phyloP scores from a whole-genome alignment of 2,329 filamentous ascomycete genomes.

The Penicillium hesseltinei region DNA sequence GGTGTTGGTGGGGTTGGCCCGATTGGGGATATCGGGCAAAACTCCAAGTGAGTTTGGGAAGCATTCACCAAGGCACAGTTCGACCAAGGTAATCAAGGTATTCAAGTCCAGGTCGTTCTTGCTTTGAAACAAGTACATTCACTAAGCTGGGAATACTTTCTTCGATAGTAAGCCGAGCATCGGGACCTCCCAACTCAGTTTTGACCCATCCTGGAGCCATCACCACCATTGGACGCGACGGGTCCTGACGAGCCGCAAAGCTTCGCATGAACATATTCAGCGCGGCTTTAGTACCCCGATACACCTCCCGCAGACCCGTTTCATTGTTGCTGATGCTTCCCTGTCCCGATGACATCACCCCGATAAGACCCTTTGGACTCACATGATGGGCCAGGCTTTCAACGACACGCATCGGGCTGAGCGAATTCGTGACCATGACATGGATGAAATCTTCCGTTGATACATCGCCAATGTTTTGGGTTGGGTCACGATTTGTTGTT shows the following conservation, averaged over 20 bases:
- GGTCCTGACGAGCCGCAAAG: background rate
- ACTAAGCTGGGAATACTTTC: constrained; percentile 1
- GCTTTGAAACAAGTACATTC: background rate
- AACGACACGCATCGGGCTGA: constrained; percentile 4
- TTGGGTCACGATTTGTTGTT: constrained; percentile 1
- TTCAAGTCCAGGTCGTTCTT: background rate
- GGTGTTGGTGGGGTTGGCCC: background rate
- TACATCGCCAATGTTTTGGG: constrained; percentile 1
- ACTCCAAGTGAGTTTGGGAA: background rate
- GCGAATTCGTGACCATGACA: constrained; percentile 5
- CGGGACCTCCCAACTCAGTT: constrained; percentile 1
- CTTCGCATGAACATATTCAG: constrained; percentile 5
- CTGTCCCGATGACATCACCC: constrained; percentile 4
- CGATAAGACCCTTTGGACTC: background rate
- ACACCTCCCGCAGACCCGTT: background rate
- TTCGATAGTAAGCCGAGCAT: constrained; percentile 1
- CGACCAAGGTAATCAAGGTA: background rate
- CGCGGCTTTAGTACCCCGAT: constrained; percentile 1
- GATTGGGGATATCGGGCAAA: background rate
- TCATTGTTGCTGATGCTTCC: constrained; percentile 5
- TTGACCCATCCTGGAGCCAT: constrained; percentile 4
- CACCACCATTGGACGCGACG: background rate
- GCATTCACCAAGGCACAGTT: background rate
- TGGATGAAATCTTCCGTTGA: constrained; percentile 3
- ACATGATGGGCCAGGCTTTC: background rate